Conservation (phyloP, 169 alveolate species). For the Plasmodium gonderi region DNA sequence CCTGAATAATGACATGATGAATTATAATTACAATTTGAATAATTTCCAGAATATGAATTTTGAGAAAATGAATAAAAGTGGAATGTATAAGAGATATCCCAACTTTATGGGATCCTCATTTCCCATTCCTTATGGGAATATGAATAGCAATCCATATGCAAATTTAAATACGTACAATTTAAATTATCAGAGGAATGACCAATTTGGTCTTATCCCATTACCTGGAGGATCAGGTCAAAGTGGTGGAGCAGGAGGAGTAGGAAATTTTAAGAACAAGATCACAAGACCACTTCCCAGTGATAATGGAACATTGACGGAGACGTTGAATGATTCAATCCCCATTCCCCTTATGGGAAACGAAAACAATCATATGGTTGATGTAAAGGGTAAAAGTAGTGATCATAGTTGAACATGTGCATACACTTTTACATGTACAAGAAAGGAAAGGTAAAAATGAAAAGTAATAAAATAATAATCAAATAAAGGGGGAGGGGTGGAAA, state of each 20-base stretch:
- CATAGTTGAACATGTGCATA: too few species aligned
- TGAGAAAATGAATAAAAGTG: constrained; percentile 20
- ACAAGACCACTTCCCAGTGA: neutral
- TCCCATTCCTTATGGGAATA: constrained; percentile 20
- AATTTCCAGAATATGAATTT: constrained; percentile 19
- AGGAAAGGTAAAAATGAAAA: too few species aligned
- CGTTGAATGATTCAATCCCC: neutral
- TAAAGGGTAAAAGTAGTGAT: too few species aligned
- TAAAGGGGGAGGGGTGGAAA: too few species aligned
- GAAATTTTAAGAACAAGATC: neutral
- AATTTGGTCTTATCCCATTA: neutral
- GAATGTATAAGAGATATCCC: constrained; percentile 33
- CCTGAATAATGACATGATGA: constrained; percentile 52
- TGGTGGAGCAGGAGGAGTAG: neutral
- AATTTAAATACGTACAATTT: constrained; percentile 30
- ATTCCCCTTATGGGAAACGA: neutral
- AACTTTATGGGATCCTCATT: neutral
- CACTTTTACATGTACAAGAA: too few species aligned
- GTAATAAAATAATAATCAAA: too few species aligned
- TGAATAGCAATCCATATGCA: constrained; percentile 14
- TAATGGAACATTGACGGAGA: neutral
- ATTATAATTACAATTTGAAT: constrained; percentile 43
- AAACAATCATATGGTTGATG: neutral
- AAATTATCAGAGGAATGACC: constrained; percentile 17
- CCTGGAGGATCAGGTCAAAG: neutral